Evolutionary conservation across 2,329 filamentous ascomycete species (phyloP), one percentile per base, ranked within the genome.

Genomic region (Mollisiaceae sp.): DNA sequence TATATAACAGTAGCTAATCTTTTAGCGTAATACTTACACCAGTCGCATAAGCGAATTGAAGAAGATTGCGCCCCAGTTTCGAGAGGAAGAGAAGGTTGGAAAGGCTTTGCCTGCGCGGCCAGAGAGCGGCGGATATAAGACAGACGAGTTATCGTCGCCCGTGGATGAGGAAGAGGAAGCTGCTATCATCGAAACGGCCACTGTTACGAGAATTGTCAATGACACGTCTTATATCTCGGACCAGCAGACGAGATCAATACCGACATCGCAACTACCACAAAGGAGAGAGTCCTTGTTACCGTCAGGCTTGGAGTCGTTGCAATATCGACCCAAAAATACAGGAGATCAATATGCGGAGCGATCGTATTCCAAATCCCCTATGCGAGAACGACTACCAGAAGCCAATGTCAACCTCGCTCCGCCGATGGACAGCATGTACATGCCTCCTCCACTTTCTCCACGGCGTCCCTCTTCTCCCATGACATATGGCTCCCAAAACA

Each of bases 41-140:
- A 92, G 90, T 65, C 90, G 95, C 63, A 97, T 98, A 71, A 89
- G 90, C 57, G 95, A 99, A 77, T 82, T 99, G 47, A 87, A 91
- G 72, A 88, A 90, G 69, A 86, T 95, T 74, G 82, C 88, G 71
- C 82, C 88, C 78, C 76, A 84, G 77, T 74, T 83, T 71, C 71
- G 79, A 68, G 70, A 82, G 69, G 84, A 86, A 61, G 88, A 86
- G 60, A 97, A 97, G 76, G 90, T 91, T 24, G 88, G 87, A 59
- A 97, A 97, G 76, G 90, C 91, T 32, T 82, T 98, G 11, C 94
- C 94, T 38, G 87, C 83, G 5, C 81, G 85, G 22, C 88, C 88
- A 0, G 88, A 88, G 71, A 92, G 90, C 75, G 82, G 87, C 69
- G 83, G 85, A 59, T 86, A 84, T 69, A 75, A 75, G 59, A 75